phyloP scores from a whole-genome alignment of 306 rosid genomes.

The Glycyrrhiza uralensis region DNA sequence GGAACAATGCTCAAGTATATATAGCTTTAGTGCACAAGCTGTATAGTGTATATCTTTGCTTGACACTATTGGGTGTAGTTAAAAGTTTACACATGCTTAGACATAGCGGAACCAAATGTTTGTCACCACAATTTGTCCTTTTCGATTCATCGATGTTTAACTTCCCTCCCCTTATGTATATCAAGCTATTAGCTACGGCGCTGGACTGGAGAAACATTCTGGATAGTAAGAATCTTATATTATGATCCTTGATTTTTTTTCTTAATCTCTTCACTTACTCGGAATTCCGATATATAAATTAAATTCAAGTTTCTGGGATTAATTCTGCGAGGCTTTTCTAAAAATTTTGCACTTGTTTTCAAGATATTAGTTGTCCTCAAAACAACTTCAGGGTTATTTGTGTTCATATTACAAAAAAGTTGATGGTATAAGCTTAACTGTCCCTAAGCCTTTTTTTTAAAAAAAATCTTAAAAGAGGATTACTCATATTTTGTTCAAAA shows the following conservation, averaged over 20 bases:
- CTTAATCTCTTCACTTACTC: background rate
- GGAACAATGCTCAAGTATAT: background rate
- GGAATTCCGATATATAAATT: background rate
- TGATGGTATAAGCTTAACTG: no score
- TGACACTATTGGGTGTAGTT: background rate
- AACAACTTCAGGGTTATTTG: no score
- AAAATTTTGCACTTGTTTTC: background rate
- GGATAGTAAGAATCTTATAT: background rate
- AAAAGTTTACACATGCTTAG: background rate
- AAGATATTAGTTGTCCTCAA: no score
- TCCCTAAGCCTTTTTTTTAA: no score
- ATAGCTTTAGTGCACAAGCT: background rate
- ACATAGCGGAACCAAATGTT: background rate
- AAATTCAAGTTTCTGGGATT: background rate
- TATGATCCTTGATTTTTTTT: background rate
- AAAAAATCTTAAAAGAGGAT: background rate
- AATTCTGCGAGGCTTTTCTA: background rate
- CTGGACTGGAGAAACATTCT: conserved; percentile 14
- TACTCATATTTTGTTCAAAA: background rate
- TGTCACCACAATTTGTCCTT: background rate
- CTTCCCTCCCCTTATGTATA: no score
- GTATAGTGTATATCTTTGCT: background rate
- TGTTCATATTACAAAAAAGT: no score
- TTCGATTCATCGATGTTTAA: no score
- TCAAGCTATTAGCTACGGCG: background rate